Conservation (phyloP, 2,329 filamentous ascomycete species). For the Neonectria punicea region DNA sequence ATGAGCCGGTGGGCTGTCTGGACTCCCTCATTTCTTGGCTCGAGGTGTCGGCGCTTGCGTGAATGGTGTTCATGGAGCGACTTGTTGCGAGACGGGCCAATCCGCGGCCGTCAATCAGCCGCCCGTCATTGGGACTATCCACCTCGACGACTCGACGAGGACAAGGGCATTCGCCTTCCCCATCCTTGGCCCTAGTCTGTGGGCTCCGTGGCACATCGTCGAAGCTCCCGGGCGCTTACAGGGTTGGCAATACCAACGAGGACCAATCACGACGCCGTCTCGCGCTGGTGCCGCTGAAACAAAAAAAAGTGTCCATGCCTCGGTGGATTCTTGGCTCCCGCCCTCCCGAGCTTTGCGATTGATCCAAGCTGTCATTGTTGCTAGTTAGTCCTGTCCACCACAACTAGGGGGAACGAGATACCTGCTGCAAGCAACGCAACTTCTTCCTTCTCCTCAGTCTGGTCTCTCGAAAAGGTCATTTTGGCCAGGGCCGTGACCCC, state of each 20-base stretch:
- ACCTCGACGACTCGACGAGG: not conserved
- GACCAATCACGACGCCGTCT: constrained; percentile 36
- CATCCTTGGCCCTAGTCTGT: constrained; percentile 32
- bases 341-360: not conserved
- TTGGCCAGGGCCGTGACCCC: not conserved
- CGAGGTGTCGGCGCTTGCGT: constrained; percentile 23
- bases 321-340: constrained; percentile 2
- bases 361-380: not conserved
- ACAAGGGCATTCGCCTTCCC: constrained; percentile 18
- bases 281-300: constrained; percentile 24
- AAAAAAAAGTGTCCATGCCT: constrained; percentile 18
- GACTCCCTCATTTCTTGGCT: constrained; percentile 20
- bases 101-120: constrained; percentile 9
- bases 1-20: not conserved
- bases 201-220: constrained; percentile 29
- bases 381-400: not conserved
- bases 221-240: constrained; percentile 43
- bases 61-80: constrained; percentile 3
- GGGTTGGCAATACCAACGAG: constrained; percentile 22
- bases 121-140: constrained; percentile 12
- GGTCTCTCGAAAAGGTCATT: not conserved
- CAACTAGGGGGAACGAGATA: constrained; percentile 5
- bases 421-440: not conserved
- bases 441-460: not conserved
- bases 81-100: constrained; percentile 7